Conservation (phyloP, 164 flowering plant genomes). For the Cinnamomum chago region DNA sequence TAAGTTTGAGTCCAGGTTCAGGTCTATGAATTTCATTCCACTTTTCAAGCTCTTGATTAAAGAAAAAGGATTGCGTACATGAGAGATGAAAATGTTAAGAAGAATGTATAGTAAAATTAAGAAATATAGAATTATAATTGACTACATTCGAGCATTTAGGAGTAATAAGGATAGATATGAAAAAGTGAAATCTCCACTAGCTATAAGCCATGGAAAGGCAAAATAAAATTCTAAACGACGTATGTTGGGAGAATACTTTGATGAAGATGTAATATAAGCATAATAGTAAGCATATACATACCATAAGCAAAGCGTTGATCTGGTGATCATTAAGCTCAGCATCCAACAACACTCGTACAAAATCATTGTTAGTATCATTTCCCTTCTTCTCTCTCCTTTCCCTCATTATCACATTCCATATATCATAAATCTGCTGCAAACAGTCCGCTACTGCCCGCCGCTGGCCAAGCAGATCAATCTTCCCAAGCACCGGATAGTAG, state of each 20-base stretch:
- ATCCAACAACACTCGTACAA: conserved; percentile 18
- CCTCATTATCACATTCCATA: conserved; percentile 16
- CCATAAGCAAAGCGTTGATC: conserved; percentile 29
- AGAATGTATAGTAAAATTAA: too few species aligned
- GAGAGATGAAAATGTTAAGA: too few species aligned
- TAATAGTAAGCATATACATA: neutral
- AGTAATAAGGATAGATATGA: too few species aligned
- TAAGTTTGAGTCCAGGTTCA: too few species aligned
- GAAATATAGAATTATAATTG: too few species aligned
- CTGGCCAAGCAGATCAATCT: conserved; percentile 21
- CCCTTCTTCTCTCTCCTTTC: conserved; percentile 8
- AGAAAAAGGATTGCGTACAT: neutral
- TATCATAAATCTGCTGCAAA: conserved; percentile 9
- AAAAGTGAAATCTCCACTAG: neutral
- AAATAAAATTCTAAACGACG: neutral
- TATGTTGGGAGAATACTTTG: neutral
- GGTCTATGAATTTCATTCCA: neutral
- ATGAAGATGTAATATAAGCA: neutral
- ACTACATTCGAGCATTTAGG: neutral
- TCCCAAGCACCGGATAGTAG: conserved; percentile 19
- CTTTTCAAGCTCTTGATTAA: neutral
- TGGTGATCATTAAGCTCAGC: conserved; percentile 20
- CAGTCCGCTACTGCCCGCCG: neutral
- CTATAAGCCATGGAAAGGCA: neutral
- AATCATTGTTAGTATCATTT: conserved; percentile 8